These are phyloP conservation scores for Lachnum nothofagi DNA, from an alignment of 2,329 filamentous ascomycete genomes.

Conservation along the genomic window DNA sequence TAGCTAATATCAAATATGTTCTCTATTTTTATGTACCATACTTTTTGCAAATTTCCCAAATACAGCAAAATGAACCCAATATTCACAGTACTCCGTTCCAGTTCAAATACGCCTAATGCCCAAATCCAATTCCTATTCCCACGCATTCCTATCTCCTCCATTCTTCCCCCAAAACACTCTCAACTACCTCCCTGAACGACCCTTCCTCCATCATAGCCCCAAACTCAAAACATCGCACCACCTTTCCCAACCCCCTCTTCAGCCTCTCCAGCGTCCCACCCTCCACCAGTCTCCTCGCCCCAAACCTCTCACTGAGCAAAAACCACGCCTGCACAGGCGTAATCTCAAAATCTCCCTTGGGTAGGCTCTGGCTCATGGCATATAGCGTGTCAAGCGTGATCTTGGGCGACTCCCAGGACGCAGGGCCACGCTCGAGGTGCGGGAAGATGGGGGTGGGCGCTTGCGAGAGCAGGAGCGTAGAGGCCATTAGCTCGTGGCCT, in stretches of 20 bases:
- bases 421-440: slow-evolving; percentile 1
- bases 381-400: slow-evolving; percentile 15
- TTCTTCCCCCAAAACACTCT: slow-evolving; percentile 10
- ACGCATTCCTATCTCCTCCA: too few relatives aligned
- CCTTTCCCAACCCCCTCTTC: slow-evolving; percentile 18
- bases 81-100: too few relatives aligned
- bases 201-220: slow-evolving; percentile 27
- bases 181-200: slow-evolving; percentile 25
- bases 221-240: slow-evolving; percentile 27
- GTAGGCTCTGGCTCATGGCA: slow-evolving; percentile 19
- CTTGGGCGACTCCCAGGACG: slow-evolving; percentile 8
- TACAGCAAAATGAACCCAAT: too few relatives aligned
- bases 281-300: slow-evolving; percentile 5
- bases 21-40: too few relatives aligned
- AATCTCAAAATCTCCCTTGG: slow-evolving; percentile 25
- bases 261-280: slow-evolving; percentile 13
- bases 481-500: slow-evolving; percentile 29
- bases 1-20: too few relatives aligned
- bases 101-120: too few relatives aligned
- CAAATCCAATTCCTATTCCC: too few relatives aligned
- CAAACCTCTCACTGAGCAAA: slow-evolving; percentile 17
- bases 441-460: slow-evolving; percentile 17
- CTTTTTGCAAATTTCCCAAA: too few relatives aligned
- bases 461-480: slow-evolving; percentile 21
- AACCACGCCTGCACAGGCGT: slow-evolving; percentile 33